Conservation (phyloP, 495 filamentous ascomycete species). For the Penicillium turbatum region DNA sequence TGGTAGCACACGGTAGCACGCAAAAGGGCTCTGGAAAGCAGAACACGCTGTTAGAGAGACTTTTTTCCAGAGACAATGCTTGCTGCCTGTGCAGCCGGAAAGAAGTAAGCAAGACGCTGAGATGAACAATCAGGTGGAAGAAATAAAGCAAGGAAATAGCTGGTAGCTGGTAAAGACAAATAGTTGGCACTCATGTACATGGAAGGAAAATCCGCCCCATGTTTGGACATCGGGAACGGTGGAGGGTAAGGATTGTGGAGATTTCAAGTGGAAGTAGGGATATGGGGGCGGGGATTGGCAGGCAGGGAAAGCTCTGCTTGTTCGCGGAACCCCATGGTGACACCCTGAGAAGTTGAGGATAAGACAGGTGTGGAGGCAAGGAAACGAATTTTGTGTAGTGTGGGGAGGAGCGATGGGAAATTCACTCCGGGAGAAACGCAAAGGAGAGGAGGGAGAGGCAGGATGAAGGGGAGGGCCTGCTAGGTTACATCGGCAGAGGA, state of each 20-base stretch:
- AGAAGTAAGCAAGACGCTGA: conserved; percentile 7
- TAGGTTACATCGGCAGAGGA: background rate
- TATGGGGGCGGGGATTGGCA: background rate
- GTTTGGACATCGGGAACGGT: background rate
- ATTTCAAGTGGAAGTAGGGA: too few species aligned
- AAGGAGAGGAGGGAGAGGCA: background rate
- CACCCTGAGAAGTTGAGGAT: background rate
- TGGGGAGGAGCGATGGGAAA: background rate
- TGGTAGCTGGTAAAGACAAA: conserved; percentile 21
- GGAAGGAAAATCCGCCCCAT: conserved; percentile 12
- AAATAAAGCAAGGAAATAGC: background rate
- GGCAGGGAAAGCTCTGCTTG: conserved; percentile 8
- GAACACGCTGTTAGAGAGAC: background rate
- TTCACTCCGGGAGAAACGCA: background rate
- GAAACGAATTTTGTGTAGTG: background rate
- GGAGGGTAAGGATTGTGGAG: conserved; percentile 4
- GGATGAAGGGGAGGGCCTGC: background rate
- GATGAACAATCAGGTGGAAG: conserved; percentile 6
- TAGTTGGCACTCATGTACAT: conserved; percentile 36
- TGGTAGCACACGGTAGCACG: background rate
- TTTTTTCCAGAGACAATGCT: background rate
- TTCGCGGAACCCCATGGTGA: background rate
- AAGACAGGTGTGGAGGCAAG: background rate
- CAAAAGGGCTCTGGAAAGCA: background rate
- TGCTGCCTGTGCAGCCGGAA: conserved; percentile 1